A percentile compares a stretch with the other conserved stretches of the same genome.
phyloP scores from a whole-genome alignment of 176 grass and related monocot genomes.

The Bothriochloa decipiens region DNA sequence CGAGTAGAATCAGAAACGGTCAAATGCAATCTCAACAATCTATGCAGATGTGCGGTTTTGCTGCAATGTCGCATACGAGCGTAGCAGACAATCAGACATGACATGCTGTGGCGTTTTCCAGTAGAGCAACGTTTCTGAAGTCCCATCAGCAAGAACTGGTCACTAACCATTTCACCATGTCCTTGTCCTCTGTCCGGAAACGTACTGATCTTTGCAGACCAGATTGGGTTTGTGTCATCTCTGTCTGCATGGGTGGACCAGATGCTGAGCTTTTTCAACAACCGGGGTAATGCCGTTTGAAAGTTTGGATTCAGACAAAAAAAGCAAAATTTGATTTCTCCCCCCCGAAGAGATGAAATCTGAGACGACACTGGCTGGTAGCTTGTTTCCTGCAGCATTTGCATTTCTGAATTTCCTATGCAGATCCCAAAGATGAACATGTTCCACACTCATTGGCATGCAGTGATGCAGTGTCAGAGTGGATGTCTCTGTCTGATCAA shows the following conservation, averaged over 20 bases:
- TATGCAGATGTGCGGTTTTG: neutral
- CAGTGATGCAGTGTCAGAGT: no score
- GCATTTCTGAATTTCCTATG: neutral
- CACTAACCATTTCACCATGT: neutral
- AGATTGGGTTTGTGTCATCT: neutral
- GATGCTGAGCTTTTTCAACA: constrained; percentile 3
- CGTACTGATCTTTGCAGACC: neutral
- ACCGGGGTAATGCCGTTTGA: constrained; percentile 15
- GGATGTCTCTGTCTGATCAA: neutral
- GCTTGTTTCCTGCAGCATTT: neutral
- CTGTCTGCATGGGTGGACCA: neutral
- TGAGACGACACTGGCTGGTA: neutral
- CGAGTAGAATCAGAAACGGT: neutral
- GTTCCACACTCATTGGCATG: neutral
- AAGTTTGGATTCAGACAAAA: neutral
- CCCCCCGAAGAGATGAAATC: neutral
- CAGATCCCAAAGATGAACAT: neutral
- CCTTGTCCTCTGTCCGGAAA: neutral
- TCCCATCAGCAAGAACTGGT: neutral
- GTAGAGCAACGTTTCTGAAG: neutral
- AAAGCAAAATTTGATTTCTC: neutral
- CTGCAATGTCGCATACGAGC: constrained; percentile 20
- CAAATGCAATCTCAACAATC: neutral
- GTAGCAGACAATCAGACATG: no score
- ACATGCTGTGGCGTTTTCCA: no score